These are phyloP conservation scores for Mortierella antarctica DNA, from an alignment of 192 early-diverging fungal genomes.

Conservation along the genomic window DNA sequence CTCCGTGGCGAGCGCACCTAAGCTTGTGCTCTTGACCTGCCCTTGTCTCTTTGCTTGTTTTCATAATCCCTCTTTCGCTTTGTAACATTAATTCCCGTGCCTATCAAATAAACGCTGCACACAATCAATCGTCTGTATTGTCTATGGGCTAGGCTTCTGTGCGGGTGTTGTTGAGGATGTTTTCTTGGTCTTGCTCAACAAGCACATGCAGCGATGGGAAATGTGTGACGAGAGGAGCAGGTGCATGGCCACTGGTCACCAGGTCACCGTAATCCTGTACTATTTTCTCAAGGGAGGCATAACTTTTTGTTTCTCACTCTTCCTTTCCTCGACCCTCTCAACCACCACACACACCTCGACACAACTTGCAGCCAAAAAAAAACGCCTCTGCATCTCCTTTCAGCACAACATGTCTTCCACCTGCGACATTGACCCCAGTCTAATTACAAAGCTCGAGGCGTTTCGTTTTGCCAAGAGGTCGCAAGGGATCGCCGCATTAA, in stretches of 20 bases:
- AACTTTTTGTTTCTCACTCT: neutral
- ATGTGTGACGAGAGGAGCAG: too few relatives aligned
- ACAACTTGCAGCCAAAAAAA: neutral
- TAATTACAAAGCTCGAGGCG: constrained; percentile 59
- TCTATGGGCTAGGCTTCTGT: too few relatives aligned
- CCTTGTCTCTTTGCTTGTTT: constrained; percentile 8
- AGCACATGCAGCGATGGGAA: too few relatives aligned
- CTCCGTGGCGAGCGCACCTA: constrained; percentile 93
- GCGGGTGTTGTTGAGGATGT: too few relatives aligned
- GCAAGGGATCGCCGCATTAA: constrained; percentile 62
- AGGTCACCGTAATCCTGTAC: too few relatives aligned
- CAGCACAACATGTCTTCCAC: constrained; percentile 43
- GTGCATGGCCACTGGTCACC: too few relatives aligned
- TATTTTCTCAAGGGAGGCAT: too few relatives aligned
- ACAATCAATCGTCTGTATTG: too few relatives aligned
- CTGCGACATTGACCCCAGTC: constrained; percentile 61
- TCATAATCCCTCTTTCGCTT: constrained; percentile 27
- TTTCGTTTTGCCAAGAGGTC: constrained; percentile 66
- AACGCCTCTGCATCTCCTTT: neutral
- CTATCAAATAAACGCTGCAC: too few relatives aligned
- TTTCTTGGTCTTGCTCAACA: too few relatives aligned
- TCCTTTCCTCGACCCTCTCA: neutral
- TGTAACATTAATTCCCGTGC: constrained; percentile 49
- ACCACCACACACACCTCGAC: neutral
- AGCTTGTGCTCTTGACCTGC: constrained; percentile 26